Evolutionary conservation across 176 grass and related monocot species (phyloP).

Genomic region (Musa troglodytarum): DNA sequence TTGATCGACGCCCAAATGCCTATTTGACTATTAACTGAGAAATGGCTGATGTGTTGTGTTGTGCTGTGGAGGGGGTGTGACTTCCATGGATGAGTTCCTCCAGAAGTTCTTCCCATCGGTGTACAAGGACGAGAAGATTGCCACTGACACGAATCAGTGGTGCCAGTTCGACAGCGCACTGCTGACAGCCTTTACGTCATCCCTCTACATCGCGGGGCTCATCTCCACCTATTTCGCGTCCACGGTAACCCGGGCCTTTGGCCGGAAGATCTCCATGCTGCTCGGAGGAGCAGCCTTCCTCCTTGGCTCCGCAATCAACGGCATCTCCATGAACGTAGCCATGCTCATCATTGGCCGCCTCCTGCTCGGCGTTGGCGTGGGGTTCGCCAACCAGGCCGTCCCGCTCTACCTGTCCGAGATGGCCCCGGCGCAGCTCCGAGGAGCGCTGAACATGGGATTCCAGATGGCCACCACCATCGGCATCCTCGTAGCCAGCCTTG

Average conservation of each 20-base stretch:
- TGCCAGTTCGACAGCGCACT: not conserved
- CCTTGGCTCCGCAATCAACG: not conserved
- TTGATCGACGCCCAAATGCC: too few relatives aligned
- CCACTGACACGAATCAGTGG: not conserved
- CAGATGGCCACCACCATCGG: slow-evolving; percentile 7
- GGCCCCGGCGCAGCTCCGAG: slow-evolving; percentile 2
- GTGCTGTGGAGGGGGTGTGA: not conserved
- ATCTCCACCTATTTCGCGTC: not conserved
- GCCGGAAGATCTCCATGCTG: not conserved
- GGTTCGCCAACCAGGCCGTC: slow-evolving; percentile 8
- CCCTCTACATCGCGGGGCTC: not conserved
- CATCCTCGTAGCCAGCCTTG: slow-evolving; percentile 8
- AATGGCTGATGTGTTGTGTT: too few relatives aligned
- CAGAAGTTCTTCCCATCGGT: not conserved
- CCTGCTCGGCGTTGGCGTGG: not conserved
- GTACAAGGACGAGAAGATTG: not conserved
- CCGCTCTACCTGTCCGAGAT: slow-evolving; percentile 10
- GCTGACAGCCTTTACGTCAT: not conserved
- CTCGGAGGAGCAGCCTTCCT: not conserved
- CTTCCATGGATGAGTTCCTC: not conserved
- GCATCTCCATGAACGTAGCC: not conserved
- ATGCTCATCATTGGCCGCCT: not conserved
- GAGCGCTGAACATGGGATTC: slow-evolving; percentile 6
- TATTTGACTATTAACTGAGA: too few relatives aligned
- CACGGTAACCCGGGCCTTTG: not conserved